Evolutionary conservation across 345 rosid species (phyloP).

Genomic region (Arabis hirsuta): DNA sequence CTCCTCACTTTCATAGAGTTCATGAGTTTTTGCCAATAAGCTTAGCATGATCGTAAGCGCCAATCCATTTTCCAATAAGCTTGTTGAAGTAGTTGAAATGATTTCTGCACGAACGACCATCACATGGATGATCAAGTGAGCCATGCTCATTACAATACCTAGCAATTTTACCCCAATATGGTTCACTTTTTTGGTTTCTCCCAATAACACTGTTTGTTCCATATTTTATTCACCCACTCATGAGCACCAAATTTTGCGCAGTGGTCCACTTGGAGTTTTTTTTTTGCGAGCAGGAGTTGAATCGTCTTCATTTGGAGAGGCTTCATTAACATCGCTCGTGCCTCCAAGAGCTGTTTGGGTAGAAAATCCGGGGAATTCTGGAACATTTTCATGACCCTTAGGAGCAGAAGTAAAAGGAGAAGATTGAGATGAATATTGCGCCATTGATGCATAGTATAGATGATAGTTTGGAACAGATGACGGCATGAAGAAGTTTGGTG

Average conservation of each 20-base stretch:
- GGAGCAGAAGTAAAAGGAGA: neutral
- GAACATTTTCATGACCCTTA: neutral
- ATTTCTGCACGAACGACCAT: neutral
- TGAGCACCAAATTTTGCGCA: neutral
- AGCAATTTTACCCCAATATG: neutral
- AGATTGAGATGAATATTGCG: neutral
- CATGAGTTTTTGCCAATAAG: neutral
- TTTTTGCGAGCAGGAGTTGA: neutral
- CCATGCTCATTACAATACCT: neutral
- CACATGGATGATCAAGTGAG: neutral
- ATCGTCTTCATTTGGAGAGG: neutral
- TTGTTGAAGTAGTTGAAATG: neutral
- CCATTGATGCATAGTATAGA: neutral
- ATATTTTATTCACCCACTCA: neutral
- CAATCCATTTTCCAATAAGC: neutral
- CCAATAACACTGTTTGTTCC: neutral
- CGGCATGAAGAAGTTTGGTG: neutral
- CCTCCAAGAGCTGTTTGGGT: neutral
- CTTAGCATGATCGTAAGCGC: neutral
- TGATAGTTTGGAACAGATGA: neutral
- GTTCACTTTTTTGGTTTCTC: neutral
- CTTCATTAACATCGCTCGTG: neutral
- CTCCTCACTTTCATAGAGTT: neutral
- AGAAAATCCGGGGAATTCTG: neutral
- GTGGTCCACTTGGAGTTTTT: neutral